Evolutionary conservation across 352 stramenopile genomes (phyloP).

Genomic region (Phytophthora foliorum): DNA sequence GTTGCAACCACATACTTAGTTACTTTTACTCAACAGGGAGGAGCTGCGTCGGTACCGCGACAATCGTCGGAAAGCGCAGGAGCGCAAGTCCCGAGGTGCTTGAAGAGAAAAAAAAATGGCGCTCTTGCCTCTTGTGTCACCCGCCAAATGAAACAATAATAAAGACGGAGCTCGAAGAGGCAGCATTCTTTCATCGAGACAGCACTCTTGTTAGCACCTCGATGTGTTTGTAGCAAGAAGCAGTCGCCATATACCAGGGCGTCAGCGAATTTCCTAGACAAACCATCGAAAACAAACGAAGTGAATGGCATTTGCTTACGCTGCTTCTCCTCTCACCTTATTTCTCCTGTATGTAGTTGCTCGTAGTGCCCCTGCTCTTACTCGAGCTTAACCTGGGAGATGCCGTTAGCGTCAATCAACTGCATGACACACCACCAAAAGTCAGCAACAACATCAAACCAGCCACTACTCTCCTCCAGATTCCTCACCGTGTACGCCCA

Average conservation of each 20-base stretch:
- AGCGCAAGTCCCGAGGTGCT: conserved; percentile 56
- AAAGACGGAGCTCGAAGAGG: neutral
- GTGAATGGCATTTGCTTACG: conserved; percentile 33
- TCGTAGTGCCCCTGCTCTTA: conserved; percentile 18
- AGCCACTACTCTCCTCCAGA: too few species aligned
- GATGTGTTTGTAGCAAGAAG: too few species aligned
- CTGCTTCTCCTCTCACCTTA: conserved; percentile 2
- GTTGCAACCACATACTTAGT: neutral
- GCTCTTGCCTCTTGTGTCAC: conserved; percentile 1
- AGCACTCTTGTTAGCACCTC: neutral
- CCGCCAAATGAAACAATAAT: conserved; percentile 4
- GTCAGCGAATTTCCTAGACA: too few species aligned
- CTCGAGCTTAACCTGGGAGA: conserved; percentile 75
- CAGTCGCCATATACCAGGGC: too few species aligned
- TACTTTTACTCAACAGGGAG: conserved; percentile 43
- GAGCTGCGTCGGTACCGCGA: conserved; percentile 76
- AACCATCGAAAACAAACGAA: conserved; percentile 20
- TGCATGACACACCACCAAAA: conserved; percentile 20
- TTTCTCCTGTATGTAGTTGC: conserved; percentile 21
- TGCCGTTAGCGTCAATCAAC: conserved; percentile 76
- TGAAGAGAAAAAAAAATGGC: conserved; percentile 15
- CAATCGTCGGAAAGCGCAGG: conserved; percentile 59
- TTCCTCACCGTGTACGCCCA: conserved; percentile 81
- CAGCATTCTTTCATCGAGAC: neutral
- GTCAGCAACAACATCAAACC: conserved; percentile 1